Evolutionary conservation across 805 yeast species (phyloP).

Genomic region (Kluyveromyces wickerhamii): DNA sequence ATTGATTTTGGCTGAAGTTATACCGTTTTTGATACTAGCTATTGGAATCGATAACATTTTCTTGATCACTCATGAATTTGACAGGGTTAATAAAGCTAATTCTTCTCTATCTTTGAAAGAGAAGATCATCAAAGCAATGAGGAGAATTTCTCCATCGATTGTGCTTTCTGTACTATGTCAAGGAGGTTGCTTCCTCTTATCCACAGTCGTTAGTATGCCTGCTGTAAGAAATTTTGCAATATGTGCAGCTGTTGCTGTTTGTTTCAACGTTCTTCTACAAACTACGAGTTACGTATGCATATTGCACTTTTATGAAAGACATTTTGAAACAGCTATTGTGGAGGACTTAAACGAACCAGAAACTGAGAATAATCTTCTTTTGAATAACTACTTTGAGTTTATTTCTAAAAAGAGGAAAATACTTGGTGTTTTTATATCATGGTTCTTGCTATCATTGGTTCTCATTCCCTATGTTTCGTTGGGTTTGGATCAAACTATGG

Average conservation of each 20-base stretch:
- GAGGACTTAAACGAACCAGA: conserved; percentile 6
- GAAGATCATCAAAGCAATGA: conserved; percentile 56
- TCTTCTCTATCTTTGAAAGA: conserved; percentile 45
- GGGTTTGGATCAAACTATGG: conserved; percentile 86
- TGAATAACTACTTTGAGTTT: conserved; percentile 49
- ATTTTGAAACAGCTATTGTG: conserved; percentile 9
- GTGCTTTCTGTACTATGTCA: conserved; percentile 71
- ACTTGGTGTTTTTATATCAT: conserved; percentile 44
- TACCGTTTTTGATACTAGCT: conserved; percentile 87
- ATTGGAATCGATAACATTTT: conserved; percentile 96
- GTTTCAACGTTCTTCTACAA: conserved; percentile 69
- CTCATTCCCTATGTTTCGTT: conserved; percentile 60
- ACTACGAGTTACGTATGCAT: conserved; percentile 74
- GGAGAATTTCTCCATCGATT: conserved; percentile 82
- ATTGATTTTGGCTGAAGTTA: conserved; percentile 90
- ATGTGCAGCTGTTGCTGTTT: conserved; percentile 80
- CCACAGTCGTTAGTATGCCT: conserved; percentile 84
- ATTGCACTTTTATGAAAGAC: conserved; percentile 34
- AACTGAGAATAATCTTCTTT: conserved; percentile 21
- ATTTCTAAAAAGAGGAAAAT: conserved; percentile 46
- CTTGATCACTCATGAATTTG: conserved; percentile 72
- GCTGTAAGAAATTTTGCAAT: conserved; percentile 91
- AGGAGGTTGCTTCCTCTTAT: conserved; percentile 68
- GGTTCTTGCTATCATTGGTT: conserved; percentile 64
- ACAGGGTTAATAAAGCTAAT: conserved; percentile 40